These are phyloP conservation scores for Mycena crocata DNA, from an alignment of 768 basidiomycete genomes.

Conservation along the genomic window DNA sequence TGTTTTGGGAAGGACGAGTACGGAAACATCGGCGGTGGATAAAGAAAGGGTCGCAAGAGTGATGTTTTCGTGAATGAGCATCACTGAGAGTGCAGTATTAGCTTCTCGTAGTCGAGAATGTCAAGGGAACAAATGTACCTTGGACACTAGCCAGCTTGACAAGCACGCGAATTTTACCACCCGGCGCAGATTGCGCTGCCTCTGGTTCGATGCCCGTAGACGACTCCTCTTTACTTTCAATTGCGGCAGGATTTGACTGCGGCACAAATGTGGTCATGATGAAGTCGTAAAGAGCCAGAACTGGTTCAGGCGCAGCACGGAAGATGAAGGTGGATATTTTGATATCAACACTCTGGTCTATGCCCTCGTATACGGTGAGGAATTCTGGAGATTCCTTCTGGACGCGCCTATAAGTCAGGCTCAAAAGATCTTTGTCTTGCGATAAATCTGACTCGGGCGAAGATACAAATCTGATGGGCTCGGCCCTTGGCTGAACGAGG, in stretches of 20 bases:
- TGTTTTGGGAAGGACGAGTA: slow-evolving; percentile 77
- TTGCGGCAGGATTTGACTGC: slow-evolving; percentile 33
- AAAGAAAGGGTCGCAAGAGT: slow-evolving; percentile 88
- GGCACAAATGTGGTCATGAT: slow-evolving; percentile 97
- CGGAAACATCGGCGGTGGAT: slow-evolving; percentile 88
- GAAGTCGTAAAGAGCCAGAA: slow-evolving; percentile 93
- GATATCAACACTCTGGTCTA: slow-evolving; percentile 90
- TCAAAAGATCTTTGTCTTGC: slow-evolving; percentile 75
- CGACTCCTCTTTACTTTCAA: slow-evolving; percentile 15
- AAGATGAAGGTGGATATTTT: slow-evolving; percentile 92
- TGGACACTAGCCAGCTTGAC: slow-evolving; percentile 88
- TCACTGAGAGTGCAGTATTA: slow-evolving; percentile 58
- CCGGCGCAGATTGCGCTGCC: slow-evolving; percentile 23
- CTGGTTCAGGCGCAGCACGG: slow-evolving; percentile 89
- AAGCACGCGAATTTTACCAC: slow-evolving; percentile 80
- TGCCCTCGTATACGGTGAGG: slow-evolving; percentile 78
- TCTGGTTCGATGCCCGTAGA: slow-evolving; percentile 26
- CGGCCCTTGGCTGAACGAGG: slow-evolving; percentile 67
- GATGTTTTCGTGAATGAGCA: slow-evolving; percentile 77
- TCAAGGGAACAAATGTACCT: slow-evolving; percentile 60
- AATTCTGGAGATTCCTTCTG: slow-evolving; percentile 91
- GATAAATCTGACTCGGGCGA: slow-evolving; percentile 58
- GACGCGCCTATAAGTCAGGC: slow-evolving; percentile 81
- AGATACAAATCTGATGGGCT: slow-evolving; percentile 73
- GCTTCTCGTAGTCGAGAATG: slow-evolving; percentile 5